Conservation (phyloP, 2,329 filamentous ascomycete genomes). For the Coleophoma eucalyptorum region DNA sequence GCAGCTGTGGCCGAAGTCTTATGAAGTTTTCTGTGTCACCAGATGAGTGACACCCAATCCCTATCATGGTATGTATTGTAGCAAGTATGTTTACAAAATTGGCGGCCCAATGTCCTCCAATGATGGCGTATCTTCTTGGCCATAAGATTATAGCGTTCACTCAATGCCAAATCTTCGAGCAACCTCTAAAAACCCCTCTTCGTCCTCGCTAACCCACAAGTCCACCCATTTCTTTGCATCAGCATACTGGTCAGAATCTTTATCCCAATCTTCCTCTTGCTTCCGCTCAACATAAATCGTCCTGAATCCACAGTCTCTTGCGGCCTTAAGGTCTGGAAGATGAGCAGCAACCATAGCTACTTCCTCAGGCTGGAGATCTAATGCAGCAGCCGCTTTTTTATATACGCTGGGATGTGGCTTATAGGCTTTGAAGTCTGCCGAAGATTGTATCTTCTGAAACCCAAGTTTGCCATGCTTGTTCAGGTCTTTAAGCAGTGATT, state of each 20-base stretch:
- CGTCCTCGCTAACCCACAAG: conserved; percentile 49
- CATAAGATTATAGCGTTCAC: background rate
- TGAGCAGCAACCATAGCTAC: conserved; percentile 79
- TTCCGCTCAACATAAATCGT: conserved; percentile 72
- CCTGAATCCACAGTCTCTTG: conserved; percentile 58
- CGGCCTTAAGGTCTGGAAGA: conserved; percentile 63
- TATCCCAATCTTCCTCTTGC: conserved; percentile 59
- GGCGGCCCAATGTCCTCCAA: no score
- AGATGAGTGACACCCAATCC: no score
- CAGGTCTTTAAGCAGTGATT: conserved; percentile 62
- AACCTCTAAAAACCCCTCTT: conserved; percentile 49
- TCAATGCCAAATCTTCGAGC: conserved; percentile 41
- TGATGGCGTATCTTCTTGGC: no score
- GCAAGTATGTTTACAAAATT: no score
- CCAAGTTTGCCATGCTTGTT: conserved; percentile 51
- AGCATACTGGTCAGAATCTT: conserved; percentile 45
- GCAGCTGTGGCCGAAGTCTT: no score
- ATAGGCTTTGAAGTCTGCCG: conserved; percentile 69
- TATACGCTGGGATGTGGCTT: conserved; percentile 71
- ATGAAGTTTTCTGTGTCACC: no score
- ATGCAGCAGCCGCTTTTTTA: conserved; percentile 56
- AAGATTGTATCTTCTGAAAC: conserved; percentile 60
- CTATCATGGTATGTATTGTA: no score
- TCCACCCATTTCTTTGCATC: conserved; percentile 60
- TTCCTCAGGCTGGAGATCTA: conserved; percentile 51